phyloP scores from a whole-genome alignment of 495 filamentous ascomycete species.

The Jackrogersella minutella region DNA sequence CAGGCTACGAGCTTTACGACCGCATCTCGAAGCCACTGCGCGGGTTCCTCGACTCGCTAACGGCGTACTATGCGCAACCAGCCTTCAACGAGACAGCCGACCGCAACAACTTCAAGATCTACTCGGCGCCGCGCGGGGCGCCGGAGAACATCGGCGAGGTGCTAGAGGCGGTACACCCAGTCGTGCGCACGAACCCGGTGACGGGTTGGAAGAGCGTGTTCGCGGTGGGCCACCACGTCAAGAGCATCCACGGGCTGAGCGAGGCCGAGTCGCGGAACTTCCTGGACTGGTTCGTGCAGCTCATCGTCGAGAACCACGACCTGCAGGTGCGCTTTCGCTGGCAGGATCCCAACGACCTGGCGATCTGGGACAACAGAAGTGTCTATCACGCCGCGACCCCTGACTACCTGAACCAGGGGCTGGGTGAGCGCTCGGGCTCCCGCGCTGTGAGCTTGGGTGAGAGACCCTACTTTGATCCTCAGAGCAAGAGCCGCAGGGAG shows the following conservation, averaged over 20 bases:
- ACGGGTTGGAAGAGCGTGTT: slow-evolving; percentile 82
- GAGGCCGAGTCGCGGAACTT: slow-evolving; percentile 70
- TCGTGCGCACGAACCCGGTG: slow-evolving; percentile 83
- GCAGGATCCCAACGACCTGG: slow-evolving; percentile 67
- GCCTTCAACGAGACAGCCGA: slow-evolving; percentile 65
- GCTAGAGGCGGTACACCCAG: slow-evolving; percentile 71
- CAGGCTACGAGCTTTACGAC: slow-evolving; percentile 81
- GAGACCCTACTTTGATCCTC: slow-evolving; percentile 71
- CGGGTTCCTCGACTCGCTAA: slow-evolving; percentile 72
- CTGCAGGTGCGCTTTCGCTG: slow-evolving; percentile 76
- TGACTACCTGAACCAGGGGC: slow-evolving; percentile 66
- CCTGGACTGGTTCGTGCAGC: slow-evolving; percentile 66
- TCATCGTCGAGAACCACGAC: slow-evolving; percentile 81
- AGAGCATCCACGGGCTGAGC: slow-evolving; percentile 70
- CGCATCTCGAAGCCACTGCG: slow-evolving; percentile 71
- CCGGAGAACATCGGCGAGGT: slow-evolving; percentile 73
- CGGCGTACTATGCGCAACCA: slow-evolving; percentile 70
- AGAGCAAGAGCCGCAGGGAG: slow-evolving; percentile 66
- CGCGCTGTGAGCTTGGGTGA: slow-evolving; percentile 73
- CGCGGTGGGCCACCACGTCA: slow-evolving; percentile 67
- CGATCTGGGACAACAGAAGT: slow-evolving; percentile 83
- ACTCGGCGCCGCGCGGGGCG: slow-evolving; percentile 63
- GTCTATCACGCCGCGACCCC: slow-evolving; percentile 75
- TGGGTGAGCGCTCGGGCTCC: slow-evolving; percentile 68
- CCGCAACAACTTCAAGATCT: slow-evolving; percentile 64